phyloP scores from a whole-genome alignment of 176 grass and related monocot species.

The Phoenix roebelenii region DNA sequence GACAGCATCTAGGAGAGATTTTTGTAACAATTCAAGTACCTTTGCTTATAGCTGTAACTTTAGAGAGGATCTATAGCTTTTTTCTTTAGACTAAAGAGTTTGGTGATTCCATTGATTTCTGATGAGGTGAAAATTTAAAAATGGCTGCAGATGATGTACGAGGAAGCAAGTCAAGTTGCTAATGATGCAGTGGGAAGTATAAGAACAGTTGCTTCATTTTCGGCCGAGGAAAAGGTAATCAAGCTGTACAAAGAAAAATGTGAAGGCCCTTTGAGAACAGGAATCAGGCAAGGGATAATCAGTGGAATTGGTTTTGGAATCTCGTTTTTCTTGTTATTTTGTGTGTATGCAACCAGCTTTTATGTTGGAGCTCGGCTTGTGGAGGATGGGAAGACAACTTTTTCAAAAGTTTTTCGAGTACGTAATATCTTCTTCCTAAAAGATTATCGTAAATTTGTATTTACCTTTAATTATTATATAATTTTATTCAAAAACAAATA shows the following conservation, averaged over 20 bases:
- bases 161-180: conserved; percentile 87
- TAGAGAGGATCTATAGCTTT: neutral
- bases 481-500: no score
- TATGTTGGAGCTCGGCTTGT: conserved; percentile 90
- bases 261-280: conserved; percentile 60
- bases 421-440: conserved; percentile 1
- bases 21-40: neutral
- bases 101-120: neutral
- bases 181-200: conserved; percentile 89
- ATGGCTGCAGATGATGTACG: conserved; percentile 71
- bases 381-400: conserved; percentile 65
- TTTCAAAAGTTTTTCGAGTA: conserved; percentile 91
- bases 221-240: conserved; percentile 85
- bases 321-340: conserved; percentile 91
- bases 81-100: neutral
- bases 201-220: conserved; percentile 79
- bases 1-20: neutral
- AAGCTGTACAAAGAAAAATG: conserved; percentile 84
- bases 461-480: no score
- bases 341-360: conserved; percentile 85
- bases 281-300: conserved; percentile 75
- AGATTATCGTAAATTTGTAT: neutral
- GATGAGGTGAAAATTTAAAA: neutral
- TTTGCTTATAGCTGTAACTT: conserved; percentile 10
- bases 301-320: conserved; percentile 79